Base-by-base conservation (phyloP, 139 green algal species). In the Micromonas commoda region DNA sequence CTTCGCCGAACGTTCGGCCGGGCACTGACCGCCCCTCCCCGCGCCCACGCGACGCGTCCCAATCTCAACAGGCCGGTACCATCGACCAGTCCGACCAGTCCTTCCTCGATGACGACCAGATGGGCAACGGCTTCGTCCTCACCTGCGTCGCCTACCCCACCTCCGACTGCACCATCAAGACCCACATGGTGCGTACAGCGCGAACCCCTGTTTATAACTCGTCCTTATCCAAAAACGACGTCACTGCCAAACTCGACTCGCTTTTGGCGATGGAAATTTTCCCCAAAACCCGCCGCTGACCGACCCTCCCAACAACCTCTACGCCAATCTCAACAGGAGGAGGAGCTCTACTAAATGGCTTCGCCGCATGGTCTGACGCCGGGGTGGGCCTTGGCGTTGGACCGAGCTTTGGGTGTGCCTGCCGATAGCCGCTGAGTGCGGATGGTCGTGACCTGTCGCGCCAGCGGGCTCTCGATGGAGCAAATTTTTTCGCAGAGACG, bases 81-180 rank as follows among this genome's bases (percentile, higher is more conserved):
- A 80, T 95, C 53, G 91, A 96, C 88, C 91, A 96, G 89, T 89
- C 82, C 69, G 91, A 93, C 88, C 92, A 97, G 89, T 88, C 76
- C 70, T 97, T 96, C 90, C 87, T 97, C 76, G 91, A 96, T 72
- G 92, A 96, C 57, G 73, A 83, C 60, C 92, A 97, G 90, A 87
- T 91, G 65, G 84, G 38, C 69, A 86, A 89, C 52, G 92, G 92
- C 80, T 97, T 92, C 81, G 88, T 95, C 29, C 89, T 97, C 77
- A 96, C 92, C 77, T 97, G 92, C 88, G 88, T 96, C 63, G 91
- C 92, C 38, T 97, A 96, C 86, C 86, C 92, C 71, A 94, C 87
- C 73, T 90, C 85, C 28, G 92, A 97, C 82, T 81, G 83, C 68
- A 94, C 86, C 69, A 90, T 96, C 82, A 67, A 71, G 28, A 95